Evolutionary conservation across 306 rosid species (phyloP).

Genomic region (Fragaria vesca): DNA sequence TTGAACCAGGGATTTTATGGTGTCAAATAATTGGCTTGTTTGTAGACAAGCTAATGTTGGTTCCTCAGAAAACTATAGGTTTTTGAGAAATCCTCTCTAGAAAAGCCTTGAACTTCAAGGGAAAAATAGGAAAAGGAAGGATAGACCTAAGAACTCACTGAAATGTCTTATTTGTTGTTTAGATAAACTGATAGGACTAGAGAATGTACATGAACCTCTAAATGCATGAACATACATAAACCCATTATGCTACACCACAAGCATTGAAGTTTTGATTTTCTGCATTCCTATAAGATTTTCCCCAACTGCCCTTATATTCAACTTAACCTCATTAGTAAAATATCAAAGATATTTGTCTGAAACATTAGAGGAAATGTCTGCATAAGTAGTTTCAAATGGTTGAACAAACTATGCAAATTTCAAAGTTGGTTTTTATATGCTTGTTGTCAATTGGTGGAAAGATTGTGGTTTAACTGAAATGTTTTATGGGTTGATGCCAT

Average conservation of each 20-base stretch:
- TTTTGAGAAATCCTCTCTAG: not conserved
- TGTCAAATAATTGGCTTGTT: not conserved
- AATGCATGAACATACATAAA: not conserved
- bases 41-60: not conserved
- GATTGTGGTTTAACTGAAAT: slow-evolving; percentile 24
- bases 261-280: not conserved
- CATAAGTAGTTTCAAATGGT: not conserved
- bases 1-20: not conserved
- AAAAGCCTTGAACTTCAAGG: not conserved
- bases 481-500: slow-evolving; percentile 20
- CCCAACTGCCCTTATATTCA: not conserved
- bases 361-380: slow-evolving; percentile 2
- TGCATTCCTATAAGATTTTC: slow-evolving; percentile 5
- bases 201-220: not conserved
- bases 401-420: slow-evolving; percentile 9
- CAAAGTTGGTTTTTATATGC: not conserved
- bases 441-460: slow-evolving; percentile 10
- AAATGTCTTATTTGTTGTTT: not conserved
- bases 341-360: not conserved
- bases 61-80: not conserved
- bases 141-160: not conserved
- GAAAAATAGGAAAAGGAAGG: not conserved
- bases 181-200: not conserved
- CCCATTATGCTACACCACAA: not conserved
- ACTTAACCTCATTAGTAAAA: not conserved